Conservation (phyloP, 257 asterid species). For the Solanum pimpinellifolium region DNA sequence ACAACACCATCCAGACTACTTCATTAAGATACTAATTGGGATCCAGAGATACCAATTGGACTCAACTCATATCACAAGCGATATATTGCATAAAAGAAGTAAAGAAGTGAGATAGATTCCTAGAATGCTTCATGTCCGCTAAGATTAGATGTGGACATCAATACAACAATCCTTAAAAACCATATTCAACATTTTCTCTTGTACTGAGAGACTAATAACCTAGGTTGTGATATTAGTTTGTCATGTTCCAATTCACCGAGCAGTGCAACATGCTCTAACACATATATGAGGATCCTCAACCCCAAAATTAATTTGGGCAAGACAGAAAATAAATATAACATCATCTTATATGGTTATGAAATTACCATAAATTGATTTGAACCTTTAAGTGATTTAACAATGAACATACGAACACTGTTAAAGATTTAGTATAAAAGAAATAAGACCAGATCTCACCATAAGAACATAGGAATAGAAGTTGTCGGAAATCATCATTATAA, state of each 20-base stretch:
- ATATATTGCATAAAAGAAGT: no score
- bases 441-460: background rate
- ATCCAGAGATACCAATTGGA: background rate
- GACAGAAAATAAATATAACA: background rate
- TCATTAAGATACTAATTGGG: background rate
- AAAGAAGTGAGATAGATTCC: background rate
- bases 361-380: background rate
- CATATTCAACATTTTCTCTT: no score
- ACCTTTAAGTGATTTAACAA: background rate
- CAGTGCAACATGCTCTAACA: background rate
- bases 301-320: background rate
- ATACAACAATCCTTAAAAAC: background rate
- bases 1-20: background rate
- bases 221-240: background rate
- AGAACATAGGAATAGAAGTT: background rate
- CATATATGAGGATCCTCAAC: background rate
- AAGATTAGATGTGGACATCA: background rate
- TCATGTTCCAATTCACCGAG: background rate
- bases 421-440: background rate
- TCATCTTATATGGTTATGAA: background rate
- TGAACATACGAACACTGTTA: background rate
- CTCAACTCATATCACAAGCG: background rate
- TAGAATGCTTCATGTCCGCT: background rate
- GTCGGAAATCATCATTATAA: no score
- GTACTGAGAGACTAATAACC: background rate